These are phyloP conservation scores for Zygosaccharomyces siamensis DNA, from an alignment of 805 yeast genomes.

Conservation along the genomic window DNA sequence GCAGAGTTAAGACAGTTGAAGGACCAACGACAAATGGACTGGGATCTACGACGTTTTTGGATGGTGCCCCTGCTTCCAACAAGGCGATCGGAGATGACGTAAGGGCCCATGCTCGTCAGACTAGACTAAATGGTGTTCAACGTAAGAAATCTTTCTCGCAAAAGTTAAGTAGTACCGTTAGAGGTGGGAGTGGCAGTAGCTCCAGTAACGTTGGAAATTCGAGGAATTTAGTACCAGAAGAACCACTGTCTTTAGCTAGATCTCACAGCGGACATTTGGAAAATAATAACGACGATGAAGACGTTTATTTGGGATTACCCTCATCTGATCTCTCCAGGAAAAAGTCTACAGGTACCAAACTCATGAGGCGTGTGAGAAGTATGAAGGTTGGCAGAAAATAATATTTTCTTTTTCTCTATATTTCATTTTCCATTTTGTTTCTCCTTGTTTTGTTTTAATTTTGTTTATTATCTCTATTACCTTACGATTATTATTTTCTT, in stretches of 20 bases:
- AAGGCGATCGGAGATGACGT: constrained; percentile 40
- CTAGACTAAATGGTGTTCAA: constrained; percentile 44
- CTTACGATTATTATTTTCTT: neutral
- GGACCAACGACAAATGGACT: constrained; percentile 84
- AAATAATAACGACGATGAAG: constrained; percentile 28
- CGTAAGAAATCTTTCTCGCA: constrained; percentile 83
- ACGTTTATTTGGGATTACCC: constrained; percentile 30
- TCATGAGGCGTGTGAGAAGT: constrained; percentile 83
- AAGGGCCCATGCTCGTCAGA: constrained; percentile 32
- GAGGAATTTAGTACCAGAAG: constrained; percentile 5
- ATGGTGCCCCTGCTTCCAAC: constrained; percentile 88
- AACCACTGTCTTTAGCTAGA: constrained; percentile 17
- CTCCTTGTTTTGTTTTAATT: neutral
- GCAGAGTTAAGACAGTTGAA: constrained; percentile 68
- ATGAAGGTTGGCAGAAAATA: constrained; percentile 62
- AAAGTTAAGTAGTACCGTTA: constrained; percentile 37
- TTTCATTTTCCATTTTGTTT: neutral
- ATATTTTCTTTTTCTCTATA: neutral
- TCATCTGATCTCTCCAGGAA: constrained; percentile 27
- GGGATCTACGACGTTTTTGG: constrained; percentile 87
- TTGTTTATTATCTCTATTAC: neutral
- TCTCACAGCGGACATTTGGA: constrained; percentile 23
- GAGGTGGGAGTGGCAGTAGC: constrained; percentile 3
- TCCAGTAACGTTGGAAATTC: neutral
- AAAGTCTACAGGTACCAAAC: constrained; percentile 45